A percentile compares a stretch with the other conserved stretches of the same genome.
Conservation (phyloP, 1,139 yeast species). For the Geotrichum carabidarum region DNA sequence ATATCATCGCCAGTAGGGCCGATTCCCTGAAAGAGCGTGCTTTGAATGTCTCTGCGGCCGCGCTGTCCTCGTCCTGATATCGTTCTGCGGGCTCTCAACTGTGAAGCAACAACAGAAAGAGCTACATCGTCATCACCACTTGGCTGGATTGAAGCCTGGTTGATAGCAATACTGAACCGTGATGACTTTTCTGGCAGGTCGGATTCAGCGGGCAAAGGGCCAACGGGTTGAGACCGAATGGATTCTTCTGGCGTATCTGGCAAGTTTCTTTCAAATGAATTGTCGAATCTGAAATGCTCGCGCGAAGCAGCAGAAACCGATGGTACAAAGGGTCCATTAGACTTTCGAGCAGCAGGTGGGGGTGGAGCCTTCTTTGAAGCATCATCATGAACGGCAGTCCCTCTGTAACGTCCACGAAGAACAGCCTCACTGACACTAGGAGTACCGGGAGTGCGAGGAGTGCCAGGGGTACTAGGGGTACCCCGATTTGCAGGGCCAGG, state of each 20-base stretch:
- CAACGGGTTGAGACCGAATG: not conserved
- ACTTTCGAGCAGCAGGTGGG: conserved; percentile 71
- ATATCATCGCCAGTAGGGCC: conserved; percentile 34
- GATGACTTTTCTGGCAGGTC: not conserved
- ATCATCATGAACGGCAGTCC: no score
- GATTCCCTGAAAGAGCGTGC: conserved; percentile 50
- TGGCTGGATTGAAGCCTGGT: conserved; percentile 22
- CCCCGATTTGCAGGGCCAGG: no score
- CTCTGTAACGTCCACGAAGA: no score
- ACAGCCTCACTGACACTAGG: no score
- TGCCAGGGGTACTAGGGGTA: no score
- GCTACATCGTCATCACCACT: conserved; percentile 31
- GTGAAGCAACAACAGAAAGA: conserved; percentile 31
- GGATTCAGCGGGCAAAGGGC: not conserved
- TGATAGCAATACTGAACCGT: conserved; percentile 29
- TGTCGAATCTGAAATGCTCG: not conserved
- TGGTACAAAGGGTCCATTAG: conserved; percentile 22
- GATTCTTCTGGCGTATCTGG: not conserved
- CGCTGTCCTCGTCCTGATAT: conserved; percentile 28
- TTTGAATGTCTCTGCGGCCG: conserved; percentile 47
- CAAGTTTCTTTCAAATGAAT: not conserved
- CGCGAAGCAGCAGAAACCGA: conserved; percentile 7
- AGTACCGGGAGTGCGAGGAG: no score
- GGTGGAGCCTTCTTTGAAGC: conserved; percentile 39
- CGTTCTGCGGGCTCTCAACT: conserved; percentile 31